phyloP scores from a whole-genome alignment of 2,329 filamentous ascomycete species.

The Pseudogymnoascus sp. region DNA sequence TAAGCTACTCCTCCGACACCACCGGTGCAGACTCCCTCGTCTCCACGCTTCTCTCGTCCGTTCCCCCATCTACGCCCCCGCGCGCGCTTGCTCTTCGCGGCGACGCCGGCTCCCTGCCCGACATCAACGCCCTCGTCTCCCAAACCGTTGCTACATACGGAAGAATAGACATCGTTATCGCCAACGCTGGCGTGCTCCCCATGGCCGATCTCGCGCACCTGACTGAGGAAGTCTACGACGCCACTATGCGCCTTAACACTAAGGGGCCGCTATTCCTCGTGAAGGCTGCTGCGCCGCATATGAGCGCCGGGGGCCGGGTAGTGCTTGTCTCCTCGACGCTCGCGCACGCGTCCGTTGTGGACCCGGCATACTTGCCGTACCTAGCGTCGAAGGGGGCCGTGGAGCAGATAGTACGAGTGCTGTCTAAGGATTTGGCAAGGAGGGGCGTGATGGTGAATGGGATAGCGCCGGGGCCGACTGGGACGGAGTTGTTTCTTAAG shows the following conservation, averaged over 20 bases:
- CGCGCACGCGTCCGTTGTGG: slow-evolving; percentile 31
- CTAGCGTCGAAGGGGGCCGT: slow-evolving; percentile 45
- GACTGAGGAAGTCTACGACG: slow-evolving; percentile 45
- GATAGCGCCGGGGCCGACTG: slow-evolving; percentile 45
- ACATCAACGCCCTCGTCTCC: slow-evolving; percentile 43
- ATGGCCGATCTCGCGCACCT: slow-evolving; percentile 43
- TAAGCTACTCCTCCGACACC: slow-evolving; percentile 48
- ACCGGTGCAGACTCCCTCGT: slow-evolving; percentile 43
- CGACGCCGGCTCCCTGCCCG: slow-evolving; percentile 40
- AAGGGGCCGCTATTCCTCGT: slow-evolving; percentile 50
- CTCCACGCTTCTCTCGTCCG: slow-evolving; percentile 37
- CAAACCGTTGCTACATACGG: slow-evolving; percentile 43
- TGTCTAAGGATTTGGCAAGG: slow-evolving; percentile 43
- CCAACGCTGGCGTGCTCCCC: slow-evolving; percentile 46
- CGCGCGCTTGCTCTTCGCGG: slow-evolving; percentile 48
- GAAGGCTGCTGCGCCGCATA: slow-evolving; percentile 45
- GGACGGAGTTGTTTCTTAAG: slow-evolving; percentile 42
- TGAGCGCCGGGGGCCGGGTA: slow-evolving; percentile 41
- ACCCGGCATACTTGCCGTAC: slow-evolving; percentile 40
- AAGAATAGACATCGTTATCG: slow-evolving; percentile 51
- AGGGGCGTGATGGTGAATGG: slow-evolving; percentile 44
- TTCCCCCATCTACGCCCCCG: background rate
- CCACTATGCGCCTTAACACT: slow-evolving; percentile 44
- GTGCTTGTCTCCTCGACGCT: slow-evolving; percentile 45
- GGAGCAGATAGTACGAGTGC: slow-evolving; percentile 43